Evolutionary conservation across 192 early-diverging fungal species (phyloP).

Genomic region (Powellomyces hirtus): DNA sequence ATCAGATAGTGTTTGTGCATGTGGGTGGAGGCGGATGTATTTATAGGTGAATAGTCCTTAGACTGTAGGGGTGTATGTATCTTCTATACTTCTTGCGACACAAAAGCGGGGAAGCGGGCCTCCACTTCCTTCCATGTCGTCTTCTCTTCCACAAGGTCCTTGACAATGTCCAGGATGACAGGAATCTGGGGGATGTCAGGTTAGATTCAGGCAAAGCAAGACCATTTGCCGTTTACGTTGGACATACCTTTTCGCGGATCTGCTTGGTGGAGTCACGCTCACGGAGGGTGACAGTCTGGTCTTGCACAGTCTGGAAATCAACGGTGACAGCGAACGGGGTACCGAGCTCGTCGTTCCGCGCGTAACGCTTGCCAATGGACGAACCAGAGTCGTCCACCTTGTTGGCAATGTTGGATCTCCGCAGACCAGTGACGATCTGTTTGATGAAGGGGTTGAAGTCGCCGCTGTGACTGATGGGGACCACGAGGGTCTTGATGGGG

Average conservation of each 20-base stretch:
- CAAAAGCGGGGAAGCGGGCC: slow-evolving; percentile 68
- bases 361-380: slow-evolving; percentile 92
- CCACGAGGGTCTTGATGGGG: slow-evolving; percentile 90
- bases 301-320: slow-evolving; percentile 96
- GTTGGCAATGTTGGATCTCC: slow-evolving; percentile 71
- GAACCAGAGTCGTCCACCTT: slow-evolving; percentile 86
- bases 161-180: slow-evolving; percentile 70
- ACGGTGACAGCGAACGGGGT: slow-evolving; percentile 97
- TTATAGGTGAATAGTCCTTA: too few species aligned
- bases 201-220: neutral
- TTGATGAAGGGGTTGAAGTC: slow-evolving; percentile 71
- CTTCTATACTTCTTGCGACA: slow-evolving; percentile 57
- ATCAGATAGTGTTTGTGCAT: too few species aligned
- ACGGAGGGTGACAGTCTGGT: slow-evolving; percentile 90
- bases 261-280: slow-evolving; percentile 96
- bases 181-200: slow-evolving; percentile 38
- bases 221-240: neutral
- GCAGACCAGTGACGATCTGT: slow-evolving; percentile 67
- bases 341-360: slow-evolving; percentile 97
- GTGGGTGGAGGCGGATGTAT: neutral
- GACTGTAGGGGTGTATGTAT: too few species aligned
- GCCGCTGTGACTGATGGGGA: slow-evolving; percentile 76
- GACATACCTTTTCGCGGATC: slow-evolving; percentile 66
- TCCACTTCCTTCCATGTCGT: slow-evolving; percentile 73
- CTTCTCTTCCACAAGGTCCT: slow-evolving; percentile 68